Evolutionary conservation across 805 yeast genomes (phyloP).

Genomic region (Saccharomycopsis sp.): DNA sequence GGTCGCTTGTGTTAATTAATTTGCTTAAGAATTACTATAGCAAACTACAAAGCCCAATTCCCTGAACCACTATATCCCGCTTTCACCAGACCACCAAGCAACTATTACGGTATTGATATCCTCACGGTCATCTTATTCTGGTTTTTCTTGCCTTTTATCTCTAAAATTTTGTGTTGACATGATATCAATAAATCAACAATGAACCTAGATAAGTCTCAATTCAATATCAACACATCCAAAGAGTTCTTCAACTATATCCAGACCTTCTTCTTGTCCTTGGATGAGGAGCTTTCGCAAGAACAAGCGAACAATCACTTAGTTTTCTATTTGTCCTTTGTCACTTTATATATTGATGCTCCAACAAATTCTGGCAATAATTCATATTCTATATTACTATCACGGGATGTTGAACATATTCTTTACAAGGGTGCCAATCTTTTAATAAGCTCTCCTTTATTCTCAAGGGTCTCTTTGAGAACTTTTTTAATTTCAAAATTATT

Average conservation of each 20-base stretch:
- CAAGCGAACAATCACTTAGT: constrained; percentile 12
- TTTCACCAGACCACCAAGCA: too few relatives aligned
- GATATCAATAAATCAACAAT: neutral
- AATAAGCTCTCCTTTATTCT: constrained; percentile 9
- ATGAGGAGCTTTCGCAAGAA: constrained; percentile 8
- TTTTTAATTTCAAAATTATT: constrained; percentile 14
- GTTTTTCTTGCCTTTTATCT: too few relatives aligned
- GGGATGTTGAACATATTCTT: constrained; percentile 13
- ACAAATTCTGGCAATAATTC: constrained; percentile 4
- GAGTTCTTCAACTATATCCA: constrained; percentile 14
- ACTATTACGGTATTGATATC: too few relatives aligned
- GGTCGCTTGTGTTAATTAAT: too few relatives aligned
- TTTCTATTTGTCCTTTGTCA: constrained; percentile 14
- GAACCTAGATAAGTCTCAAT: constrained; percentile 7
- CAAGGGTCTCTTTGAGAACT: constrained; percentile 2
- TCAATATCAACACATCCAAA: constrained; percentile 8
- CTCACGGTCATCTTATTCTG: too few relatives aligned
- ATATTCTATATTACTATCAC: constrained; percentile 14
- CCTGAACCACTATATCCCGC: too few relatives aligned
- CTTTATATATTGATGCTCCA: constrained; percentile 12
- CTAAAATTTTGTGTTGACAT: too few relatives aligned
- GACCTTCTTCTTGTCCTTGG: constrained; percentile 7
- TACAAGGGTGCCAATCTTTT: constrained; percentile 10
- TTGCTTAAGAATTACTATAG: too few relatives aligned
- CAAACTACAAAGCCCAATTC: too few relatives aligned